Evolutionary conservation across 2,329 filamentous ascomycete genomes (phyloP).

Genomic region (Beauveria scarabaeidicola): DNA sequence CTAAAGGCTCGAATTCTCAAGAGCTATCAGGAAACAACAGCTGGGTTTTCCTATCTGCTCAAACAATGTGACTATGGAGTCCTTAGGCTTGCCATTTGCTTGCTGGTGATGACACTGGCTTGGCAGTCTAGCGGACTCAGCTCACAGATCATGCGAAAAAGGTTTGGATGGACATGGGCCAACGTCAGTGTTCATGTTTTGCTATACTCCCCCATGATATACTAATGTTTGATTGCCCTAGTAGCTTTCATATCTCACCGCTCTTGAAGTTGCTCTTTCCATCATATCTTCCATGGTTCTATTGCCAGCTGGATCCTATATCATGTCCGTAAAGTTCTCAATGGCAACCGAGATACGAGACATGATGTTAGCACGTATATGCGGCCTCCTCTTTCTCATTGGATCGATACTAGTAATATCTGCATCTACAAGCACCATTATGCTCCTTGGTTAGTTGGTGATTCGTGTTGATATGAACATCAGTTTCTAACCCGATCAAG

Average conservation of each 20-base stretch:
- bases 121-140: not conserved
- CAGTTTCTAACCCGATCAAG: not conserved
- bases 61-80: not conserved
- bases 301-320: not conserved
- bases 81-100: not conserved
- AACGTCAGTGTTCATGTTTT: not conserved
- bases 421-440: not conserved
- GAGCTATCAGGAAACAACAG: not conserved
- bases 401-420: not conserved
- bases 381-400: not conserved
- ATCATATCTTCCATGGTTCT: not conserved
- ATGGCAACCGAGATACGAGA: not conserved
- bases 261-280: not conserved
- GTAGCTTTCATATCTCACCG: not conserved
- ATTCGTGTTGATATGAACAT: not conserved
- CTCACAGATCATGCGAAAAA: not conserved
- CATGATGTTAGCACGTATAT: not conserved
- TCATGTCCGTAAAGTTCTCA: not conserved
- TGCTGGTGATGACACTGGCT: not conserved
- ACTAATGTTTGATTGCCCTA: not conserved
- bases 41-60: not conserved
- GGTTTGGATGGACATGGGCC: conserved; percentile 3
- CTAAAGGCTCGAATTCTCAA: not conserved
- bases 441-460: not conserved
- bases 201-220: not conserved